Conservation (phyloP, 164 flowering plant genomes). For the Kalanchoe fedtschenkoi region DNA sequence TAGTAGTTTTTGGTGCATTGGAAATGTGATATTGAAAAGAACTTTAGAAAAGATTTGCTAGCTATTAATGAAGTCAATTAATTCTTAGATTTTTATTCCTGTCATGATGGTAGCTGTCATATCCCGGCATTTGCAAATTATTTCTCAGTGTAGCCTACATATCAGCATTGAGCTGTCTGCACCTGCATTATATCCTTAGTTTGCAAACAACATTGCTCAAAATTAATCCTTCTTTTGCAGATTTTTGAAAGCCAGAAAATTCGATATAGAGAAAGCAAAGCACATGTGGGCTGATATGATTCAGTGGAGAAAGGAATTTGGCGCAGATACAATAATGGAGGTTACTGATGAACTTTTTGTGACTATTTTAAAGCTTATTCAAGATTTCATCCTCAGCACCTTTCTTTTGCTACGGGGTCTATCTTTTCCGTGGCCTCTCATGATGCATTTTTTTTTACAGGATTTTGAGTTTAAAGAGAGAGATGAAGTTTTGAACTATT, state of each 20-base stretch:
- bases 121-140: not conserved
- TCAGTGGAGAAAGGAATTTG: slow-evolving; percentile 45
- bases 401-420: not conserved
- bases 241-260: slow-evolving; percentile 37
- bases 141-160: not conserved
- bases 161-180: not conserved
- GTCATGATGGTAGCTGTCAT: not conserved
- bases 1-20: no score
- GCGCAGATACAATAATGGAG: slow-evolving; percentile 37
- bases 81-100: not conserved
- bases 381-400: not conserved
- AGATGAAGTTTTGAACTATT: slow-evolving; percentile 45
- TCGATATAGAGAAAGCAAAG: slow-evolving; percentile 47
- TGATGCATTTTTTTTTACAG: slow-evolving; percentile 15
- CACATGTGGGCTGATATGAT: slow-evolving; percentile 55
- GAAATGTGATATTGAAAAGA: no score
- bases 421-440: not conserved
- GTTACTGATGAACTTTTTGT: slow-evolving; percentile 14
- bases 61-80: not conserved
- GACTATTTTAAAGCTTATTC: not conserved
- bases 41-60: not conserved
- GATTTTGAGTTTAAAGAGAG: slow-evolving; percentile 57
- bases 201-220: not conserved
- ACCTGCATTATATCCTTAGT: not conserved
- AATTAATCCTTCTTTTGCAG: slow-evolving; percentile 8